Base-by-base conservation (phyloP, 1,284 basidiomycete genomes). In the Malassezia brasiliensis region DNA sequence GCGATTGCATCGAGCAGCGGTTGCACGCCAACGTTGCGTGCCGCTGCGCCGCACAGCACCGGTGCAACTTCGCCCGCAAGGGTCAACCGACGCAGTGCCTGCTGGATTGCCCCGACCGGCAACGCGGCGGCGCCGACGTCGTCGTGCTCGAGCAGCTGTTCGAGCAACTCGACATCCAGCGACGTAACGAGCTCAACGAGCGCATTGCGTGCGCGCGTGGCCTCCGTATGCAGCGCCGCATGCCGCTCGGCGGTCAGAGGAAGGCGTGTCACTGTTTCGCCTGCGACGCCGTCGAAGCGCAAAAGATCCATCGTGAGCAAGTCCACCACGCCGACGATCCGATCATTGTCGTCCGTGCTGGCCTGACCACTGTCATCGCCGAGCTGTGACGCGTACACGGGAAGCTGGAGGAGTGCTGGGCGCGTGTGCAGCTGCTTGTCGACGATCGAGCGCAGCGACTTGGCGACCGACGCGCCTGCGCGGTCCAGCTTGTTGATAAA, bases 401-500 rank as follows among this genome's bases (percentile, higher is more conserved):
- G 88, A n/a, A 91, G 78, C 10, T 82, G 81, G n/a, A 91, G 75
- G 9, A 81, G 75, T 66, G 85, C 77, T 0, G 88, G 88, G 52
- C 83, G 81, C 2, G 81, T 79, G 67, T 91, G 88, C 41, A 91
- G 79, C 22, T 83, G 81, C 66, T 53, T 51, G 3, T 87, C 81
- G 9, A 81, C 77, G 17, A 90, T 77, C 25, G 87, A 89, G 15
- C 79, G 67, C 11, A 89, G 65, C 0, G 86, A 87, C 1, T 82
- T 79, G 48, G 79, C 78, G 58, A 88, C 83, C 0, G 86, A 88
- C 15, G 86, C 85, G 30, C 88, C 88, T 39, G 86, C 80, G 41
- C 88, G 82, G 72, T 91, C 88, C 37, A 90, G 80, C 72, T 91
- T 91, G 78, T 91, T 91, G 59, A 90, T 74, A 72, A 90, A 90